Base-by-base conservation (phyloP, 1,284 basidiomycete genomes). In the Cutaneotrichosporon daszewskae region DNA sequence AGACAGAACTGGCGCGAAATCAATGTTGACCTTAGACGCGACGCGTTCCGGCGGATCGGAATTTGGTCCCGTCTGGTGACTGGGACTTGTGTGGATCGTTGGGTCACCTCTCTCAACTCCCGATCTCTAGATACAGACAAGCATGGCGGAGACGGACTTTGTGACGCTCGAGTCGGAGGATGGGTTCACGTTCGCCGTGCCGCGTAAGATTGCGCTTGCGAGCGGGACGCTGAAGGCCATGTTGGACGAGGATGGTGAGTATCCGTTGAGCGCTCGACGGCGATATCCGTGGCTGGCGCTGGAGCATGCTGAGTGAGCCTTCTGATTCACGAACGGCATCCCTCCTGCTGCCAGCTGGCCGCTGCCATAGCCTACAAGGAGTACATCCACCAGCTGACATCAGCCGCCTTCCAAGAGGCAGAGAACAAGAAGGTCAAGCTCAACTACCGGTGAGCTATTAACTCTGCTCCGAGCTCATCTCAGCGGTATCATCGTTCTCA, bases 401-500 rank as follows among this genome's bases (percentile, higher is more conserved):
- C 42, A 67, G 69, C 64, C 39, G 68, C 64, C 3, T 75, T 74
- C 45, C 62, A 59, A 18, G 73, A 75, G 52, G 61, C 71, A 0
- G 63, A 67, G 46, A 68, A 60, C 38, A 67, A 69, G 27, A 59
- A 62, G 2, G 70, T 68, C 37, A 58, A 58, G 16, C 55, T 74
- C 12, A 63, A 72, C 35, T 68, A 74, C 42, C 60, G 73, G 71
- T 73, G 33, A 13, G 58, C 54, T 14, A 9, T 17, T 32, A 18
- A 27, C 19, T 26, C 6, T 10, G n/a, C n/a, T n/a, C n/a, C 32
- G 8, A 8, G 16, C 39, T 41, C 20, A 45, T 16, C 5, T 0
- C 52, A 64, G 60, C 31, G 75, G 74, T 9, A 73, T 76, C 37
- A 72, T 79, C 22, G 64, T 78, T 16, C 73, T 75, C 51, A 79